Conservation (phyloP, 106 monocot genomes). For the Dioscorea zingiberensis region DNA sequence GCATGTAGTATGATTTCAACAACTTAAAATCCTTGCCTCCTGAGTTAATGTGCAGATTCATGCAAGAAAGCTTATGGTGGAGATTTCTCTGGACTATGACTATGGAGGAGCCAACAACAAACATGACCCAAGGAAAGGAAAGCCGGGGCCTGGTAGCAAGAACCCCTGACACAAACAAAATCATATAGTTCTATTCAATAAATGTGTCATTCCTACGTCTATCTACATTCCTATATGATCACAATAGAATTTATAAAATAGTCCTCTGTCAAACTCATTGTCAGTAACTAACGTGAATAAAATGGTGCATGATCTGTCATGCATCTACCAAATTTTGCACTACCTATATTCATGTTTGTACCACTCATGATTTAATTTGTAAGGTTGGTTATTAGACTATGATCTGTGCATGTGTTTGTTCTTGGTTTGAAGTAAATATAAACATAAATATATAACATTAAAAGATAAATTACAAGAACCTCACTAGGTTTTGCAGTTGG, state of each 20-base stretch:
- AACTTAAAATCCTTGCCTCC: not conserved
- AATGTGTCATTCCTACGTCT: not conserved
- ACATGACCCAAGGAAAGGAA: conserved; percentile 14
- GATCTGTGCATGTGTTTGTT: too few species aligned
- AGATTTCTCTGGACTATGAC: conserved; percentile 9
- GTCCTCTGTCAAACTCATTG: not conserved
- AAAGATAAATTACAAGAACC: too few species aligned
- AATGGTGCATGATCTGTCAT: not conserved
- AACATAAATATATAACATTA: too few species aligned
- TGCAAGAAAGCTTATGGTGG: not conserved
- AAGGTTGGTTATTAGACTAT: not conserved
- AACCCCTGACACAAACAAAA: conserved; percentile 5
- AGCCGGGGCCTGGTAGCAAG: conserved; percentile 8
- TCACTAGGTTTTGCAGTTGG: too few species aligned
- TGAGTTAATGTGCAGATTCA: conserved; percentile 2
- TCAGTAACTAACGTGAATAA: too few species aligned
- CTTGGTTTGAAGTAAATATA: too few species aligned
- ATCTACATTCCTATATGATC: not conserved
- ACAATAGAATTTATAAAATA: not conserved
- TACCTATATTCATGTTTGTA: not conserved
- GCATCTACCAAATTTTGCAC: not conserved
- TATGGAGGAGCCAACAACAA: conserved; percentile 8
- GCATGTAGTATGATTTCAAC: too few species aligned
- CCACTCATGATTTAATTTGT: not conserved
- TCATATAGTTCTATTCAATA: not conserved